Evolutionary conservation across 768 basidiomycete species (phyloP), one percentile per base, ranked within the genome.

Genomic region (Boletus eberwhitei): DNA sequence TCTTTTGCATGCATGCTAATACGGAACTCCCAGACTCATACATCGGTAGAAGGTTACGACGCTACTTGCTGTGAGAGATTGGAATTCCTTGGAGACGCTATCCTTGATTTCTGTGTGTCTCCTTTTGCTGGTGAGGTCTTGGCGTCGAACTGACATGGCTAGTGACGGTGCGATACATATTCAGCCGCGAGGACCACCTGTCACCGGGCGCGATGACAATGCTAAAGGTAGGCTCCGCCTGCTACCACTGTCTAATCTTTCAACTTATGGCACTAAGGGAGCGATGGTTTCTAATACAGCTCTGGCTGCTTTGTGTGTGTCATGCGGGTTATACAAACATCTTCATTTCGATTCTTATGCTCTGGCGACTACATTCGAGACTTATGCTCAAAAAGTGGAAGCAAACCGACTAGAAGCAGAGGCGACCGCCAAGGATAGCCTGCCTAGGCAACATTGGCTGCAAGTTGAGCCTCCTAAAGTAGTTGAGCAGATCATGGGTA

Each of bases 261-360:
- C 17, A 14, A 32, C 55, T 58, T 53, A 53, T 22, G n/a, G 36
- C 14, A 21, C 19, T 31, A 61, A 93, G 91, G 81, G 83, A 29
- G 87, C 88, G 8, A 93, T 93, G 90, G 90, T 93, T 26, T 90
- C 88, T 5, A 93, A 93, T 67, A 79, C 83, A 31, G 77, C 86
- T 17, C 74, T 93, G 40, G 89, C 86, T 37, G 87, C 90, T 2
- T 69, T 93, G 54, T 90, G 87, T 59, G 83, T 93, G 17, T 78
- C 78, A 59, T 79, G 80, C 50, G 86, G 86, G 34, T 71, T 94
- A 50, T 74, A 89, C 53, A 71, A 83, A 40, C 73, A 86, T 68
- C 71, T 93, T 26, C 73, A 80, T 44, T 77, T 81, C 48, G 82
- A 83, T 50, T 84, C 85, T 5, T 72, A 77, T 39, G 72, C 77